These are phyloP conservation scores for Paramecium bursaria DNA, from an alignment of 73 alveolate genomes.

Conservation along the genomic window DNA sequence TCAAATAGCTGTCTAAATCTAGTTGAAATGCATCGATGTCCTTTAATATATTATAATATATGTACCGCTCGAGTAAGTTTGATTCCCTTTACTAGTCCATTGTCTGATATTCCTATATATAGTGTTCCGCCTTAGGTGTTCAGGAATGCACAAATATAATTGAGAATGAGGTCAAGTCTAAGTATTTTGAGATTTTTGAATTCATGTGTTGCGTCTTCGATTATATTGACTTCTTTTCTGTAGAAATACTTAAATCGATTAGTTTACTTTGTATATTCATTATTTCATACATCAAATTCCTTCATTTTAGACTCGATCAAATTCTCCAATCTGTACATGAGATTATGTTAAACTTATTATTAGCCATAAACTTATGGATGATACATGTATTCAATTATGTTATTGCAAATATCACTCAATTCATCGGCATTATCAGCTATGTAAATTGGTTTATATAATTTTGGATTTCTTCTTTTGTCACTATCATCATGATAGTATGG, in stretches of 20 bases:
- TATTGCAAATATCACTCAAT: slow-evolving; percentile 59
- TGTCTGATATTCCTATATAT: slow-evolving; percentile 63
- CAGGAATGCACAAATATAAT: slow-evolving; percentile 65
- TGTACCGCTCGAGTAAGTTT: slow-evolving; percentile 33
- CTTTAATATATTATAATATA: no score
- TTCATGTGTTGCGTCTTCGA: slow-evolving; percentile 60
- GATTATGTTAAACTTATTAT: not conserved
- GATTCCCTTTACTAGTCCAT: slow-evolving; percentile 61
- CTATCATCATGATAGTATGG: slow-evolving; percentile 62
- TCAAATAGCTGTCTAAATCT: not conserved
- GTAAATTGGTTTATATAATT: slow-evolving; percentile 41
- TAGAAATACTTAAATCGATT: slow-evolving; percentile 40
- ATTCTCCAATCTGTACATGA: slow-evolving; percentile 4
- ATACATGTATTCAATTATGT: slow-evolving; percentile 62
- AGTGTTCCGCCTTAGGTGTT: slow-evolving; percentile 66
- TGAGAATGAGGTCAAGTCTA: slow-evolving; percentile 43
- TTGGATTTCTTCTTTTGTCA: slow-evolving; percentile 60
- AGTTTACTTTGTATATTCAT: not conserved
- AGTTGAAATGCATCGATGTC: slow-evolving; percentile 38
- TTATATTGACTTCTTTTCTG: slow-evolving; percentile 49
- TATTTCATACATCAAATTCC: slow-evolving; percentile 3
- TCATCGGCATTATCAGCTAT: slow-evolving; percentile 19
- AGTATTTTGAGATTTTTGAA: slow-evolving; percentile 50
- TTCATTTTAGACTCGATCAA: slow-evolving; percentile 44
- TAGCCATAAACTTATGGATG: slow-evolving; percentile 64